These are phyloP conservation scores for Trichoderma sp. DNA, from an alignment of 2,329 filamentous ascomycete species.

Conservation along the genomic window DNA sequence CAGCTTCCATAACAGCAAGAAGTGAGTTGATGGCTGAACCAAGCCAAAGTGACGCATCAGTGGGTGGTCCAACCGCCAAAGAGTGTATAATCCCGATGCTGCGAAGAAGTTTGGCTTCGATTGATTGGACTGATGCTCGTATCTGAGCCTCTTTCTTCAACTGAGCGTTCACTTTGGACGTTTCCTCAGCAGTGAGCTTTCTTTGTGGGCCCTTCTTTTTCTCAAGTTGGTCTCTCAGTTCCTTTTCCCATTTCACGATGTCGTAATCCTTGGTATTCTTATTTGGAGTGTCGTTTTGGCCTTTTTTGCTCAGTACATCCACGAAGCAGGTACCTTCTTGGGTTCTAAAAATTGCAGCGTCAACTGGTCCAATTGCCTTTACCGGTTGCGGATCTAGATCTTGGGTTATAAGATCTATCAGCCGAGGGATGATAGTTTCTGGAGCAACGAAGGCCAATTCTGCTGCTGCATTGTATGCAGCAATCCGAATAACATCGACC, in stretches of 20 bases:
- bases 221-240: constrained; percentile 81
- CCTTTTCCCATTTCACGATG: constrained; percentile 94
- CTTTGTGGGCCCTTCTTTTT: constrained; percentile 88
- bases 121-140: constrained; percentile 65
- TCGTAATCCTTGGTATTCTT: constrained; percentile 96
- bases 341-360: constrained; percentile 90
- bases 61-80: constrained; percentile 83
- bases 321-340: constrained; percentile 85
- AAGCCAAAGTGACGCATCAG: constrained; percentile 85
- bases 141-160: constrained; percentile 82
- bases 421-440: constrained; percentile 70
- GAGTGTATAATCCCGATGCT: constrained; percentile 83
- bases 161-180: constrained; percentile 85
- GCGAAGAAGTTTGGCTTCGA: constrained; percentile 71
- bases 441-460: constrained; percentile 94
- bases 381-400: constrained; percentile 73
- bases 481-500: constrained; percentile 52
- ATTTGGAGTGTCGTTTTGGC: constrained; percentile 65
- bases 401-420: constrained; percentile 69
- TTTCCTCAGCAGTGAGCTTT: constrained; percentile 87
- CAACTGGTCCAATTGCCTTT: constrained; percentile 72
- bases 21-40: constrained; percentile 74
- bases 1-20: constrained; percentile 71
- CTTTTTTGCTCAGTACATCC: constrained; percentile 85
- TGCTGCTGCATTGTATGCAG: constrained; percentile 80